These are phyloP conservation scores for Amanita phalloides DNA, from an alignment of 768 basidiomycete species.

Conservation along the genomic window DNA sequence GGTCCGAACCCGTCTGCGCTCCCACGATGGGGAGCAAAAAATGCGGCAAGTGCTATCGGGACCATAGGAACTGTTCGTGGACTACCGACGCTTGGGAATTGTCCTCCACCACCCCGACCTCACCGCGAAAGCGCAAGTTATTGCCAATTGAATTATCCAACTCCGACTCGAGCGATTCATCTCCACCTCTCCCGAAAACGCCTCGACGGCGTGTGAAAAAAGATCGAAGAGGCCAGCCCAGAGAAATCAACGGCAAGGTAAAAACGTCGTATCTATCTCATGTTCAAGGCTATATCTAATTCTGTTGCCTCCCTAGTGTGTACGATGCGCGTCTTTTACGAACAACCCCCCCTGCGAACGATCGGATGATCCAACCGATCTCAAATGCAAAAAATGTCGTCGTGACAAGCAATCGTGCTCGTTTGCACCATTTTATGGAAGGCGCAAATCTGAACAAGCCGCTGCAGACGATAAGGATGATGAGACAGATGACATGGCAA, in stretches of 20 bases:
- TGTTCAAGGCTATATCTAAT: neutral
- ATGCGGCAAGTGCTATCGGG: neutral
- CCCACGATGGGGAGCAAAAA: neutral
- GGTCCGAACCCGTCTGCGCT: neutral
- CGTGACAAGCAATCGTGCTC: constrained; percentile 3
- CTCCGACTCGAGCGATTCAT: neutral
- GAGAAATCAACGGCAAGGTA: neutral
- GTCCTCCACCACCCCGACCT: neutral
- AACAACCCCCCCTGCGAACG: neutral
- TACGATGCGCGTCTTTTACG: neutral
- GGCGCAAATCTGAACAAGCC: neutral
- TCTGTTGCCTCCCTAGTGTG: neutral
- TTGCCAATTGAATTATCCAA: neutral
- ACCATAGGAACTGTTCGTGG: constrained; percentile 1
- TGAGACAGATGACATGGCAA: neutral
- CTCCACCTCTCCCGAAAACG: neutral
- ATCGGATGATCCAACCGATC: neutral
- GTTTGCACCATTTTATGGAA: neutral
- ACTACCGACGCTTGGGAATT: neutral
- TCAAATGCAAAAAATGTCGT: constrained; percentile 2
- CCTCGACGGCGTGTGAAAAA: neutral
- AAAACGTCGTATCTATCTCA: neutral
- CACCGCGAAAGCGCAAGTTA: neutral
- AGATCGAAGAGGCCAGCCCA: neutral
- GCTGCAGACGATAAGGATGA: neutral